These are phyloP conservation scores for Penicillium macrosclerotiorum DNA, from an alignment of 495 filamentous ascomycete genomes.

Conservation along the genomic window DNA sequence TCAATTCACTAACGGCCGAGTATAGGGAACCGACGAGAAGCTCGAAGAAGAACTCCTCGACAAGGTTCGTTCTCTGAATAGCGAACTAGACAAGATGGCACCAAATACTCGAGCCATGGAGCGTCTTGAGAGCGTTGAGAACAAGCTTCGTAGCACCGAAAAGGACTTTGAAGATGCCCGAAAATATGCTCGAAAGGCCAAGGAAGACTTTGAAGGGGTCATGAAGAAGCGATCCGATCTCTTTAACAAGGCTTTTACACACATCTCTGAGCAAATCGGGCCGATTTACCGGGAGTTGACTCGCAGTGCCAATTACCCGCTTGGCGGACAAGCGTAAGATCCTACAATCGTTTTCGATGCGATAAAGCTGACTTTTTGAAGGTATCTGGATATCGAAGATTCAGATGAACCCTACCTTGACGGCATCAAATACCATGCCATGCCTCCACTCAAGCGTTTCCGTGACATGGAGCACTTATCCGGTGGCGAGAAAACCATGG, in stretches of 20 bases:
- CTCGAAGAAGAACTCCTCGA: slow-evolving; percentile 78
- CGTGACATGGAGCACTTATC: slow-evolving; percentile 98
- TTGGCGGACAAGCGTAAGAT: slow-evolving; percentile 80
- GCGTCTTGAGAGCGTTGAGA: slow-evolving; percentile 81
- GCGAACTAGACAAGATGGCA: slow-evolving; percentile 86
- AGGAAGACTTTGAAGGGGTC: slow-evolving; percentile 76
- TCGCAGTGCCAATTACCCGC: slow-evolving; percentile 73
- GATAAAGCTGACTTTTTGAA: slow-evolving; percentile 15
- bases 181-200: slow-evolving; percentile 65
- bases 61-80: slow-evolving; percentile 67
- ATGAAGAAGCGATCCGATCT: slow-evolving; percentile 82
- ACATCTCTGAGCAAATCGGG: slow-evolving; percentile 93
- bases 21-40: slow-evolving; percentile 63
- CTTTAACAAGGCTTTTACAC: slow-evolving; percentile 91
- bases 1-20: slow-evolving; percentile 22
- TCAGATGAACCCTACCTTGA: slow-evolving; percentile 86
- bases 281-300: slow-evolving; percentile 95
- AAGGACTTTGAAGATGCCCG: slow-evolving; percentile 85
- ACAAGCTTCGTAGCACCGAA: slow-evolving; percentile 79
- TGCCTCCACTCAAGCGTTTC: slow-evolving; percentile 98
- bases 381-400: slow-evolving; percentile 90
- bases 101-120: slow-evolving; percentile 96
- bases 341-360: background rate
- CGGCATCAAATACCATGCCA: slow-evolving; percentile 96
- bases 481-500: slow-evolving; percentile 98